phyloP scores from a whole-genome alignment of 2,329 filamentous ascomycete species.

The Scedosporium apiospermum region DNA sequence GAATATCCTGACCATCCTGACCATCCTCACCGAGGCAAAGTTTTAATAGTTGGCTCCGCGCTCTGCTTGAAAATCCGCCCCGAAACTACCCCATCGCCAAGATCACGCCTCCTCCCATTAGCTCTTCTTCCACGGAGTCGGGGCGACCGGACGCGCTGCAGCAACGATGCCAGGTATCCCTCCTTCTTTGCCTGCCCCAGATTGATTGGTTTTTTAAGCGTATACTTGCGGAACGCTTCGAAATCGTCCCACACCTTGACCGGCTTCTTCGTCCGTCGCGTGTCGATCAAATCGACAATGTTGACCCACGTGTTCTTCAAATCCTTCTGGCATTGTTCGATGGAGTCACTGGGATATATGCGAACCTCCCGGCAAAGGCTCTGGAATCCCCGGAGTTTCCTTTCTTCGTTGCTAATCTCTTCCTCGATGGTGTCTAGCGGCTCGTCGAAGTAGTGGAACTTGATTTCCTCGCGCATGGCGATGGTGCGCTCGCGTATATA shows the following conservation, averaged over 20 bases:
- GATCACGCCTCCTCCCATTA: background rate
- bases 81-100: background rate
- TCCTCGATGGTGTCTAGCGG: background rate
- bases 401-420: slow-evolving; percentile 11
- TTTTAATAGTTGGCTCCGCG: background rate
- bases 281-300: slow-evolving; percentile 21
- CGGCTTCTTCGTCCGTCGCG: slow-evolving; percentile 14
- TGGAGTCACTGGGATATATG: slow-evolving; percentile 11
- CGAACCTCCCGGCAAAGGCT: slow-evolving; percentile 13
- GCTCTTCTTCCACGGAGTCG: slow-evolving; percentile 43
- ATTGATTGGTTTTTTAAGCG: slow-evolving; percentile 14
- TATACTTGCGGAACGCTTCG: slow-evolving; percentile 15
- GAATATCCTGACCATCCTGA: too few relatives aligned
- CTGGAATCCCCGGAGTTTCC: slow-evolving; percentile 14
- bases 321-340: slow-evolving; percentile 13
- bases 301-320: slow-evolving; percentile 20
- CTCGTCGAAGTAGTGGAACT: slow-evolving; percentile 19
- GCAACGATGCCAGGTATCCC: slow-evolving; percentile 14
- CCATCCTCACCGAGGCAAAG: too few relatives aligned
- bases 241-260: slow-evolving; percentile 19
- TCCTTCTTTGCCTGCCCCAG: slow-evolving; percentile 15
- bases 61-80: background rate
- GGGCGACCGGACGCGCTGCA: slow-evolving; percentile 9
- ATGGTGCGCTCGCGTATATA: slow-evolving; percentile 21
- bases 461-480: slow-evolving; percentile 18